These are phyloP conservation scores for Globisporangium spinosum DNA, from an alignment of 352 stramenopile genomes.

Conservation along the genomic window DNA sequence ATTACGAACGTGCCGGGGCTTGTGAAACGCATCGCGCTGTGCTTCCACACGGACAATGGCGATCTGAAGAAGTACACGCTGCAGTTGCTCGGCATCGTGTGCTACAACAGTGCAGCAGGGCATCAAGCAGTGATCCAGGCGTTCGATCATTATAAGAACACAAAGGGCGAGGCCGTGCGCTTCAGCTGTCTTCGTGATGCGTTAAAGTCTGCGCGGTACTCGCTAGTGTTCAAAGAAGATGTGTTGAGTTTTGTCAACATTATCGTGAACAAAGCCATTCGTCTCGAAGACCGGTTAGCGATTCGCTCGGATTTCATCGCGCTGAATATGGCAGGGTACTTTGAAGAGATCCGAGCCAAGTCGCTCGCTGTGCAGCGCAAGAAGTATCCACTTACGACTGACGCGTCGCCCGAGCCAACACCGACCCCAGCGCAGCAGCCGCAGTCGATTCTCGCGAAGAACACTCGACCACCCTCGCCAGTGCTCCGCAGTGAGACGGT, in stretches of 20 bases:
- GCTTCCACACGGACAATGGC: slow-evolving; percentile 82
- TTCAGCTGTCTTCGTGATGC: slow-evolving; percentile 82
- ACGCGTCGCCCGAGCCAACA: slow-evolving; percentile 18
- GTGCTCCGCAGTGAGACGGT: slow-evolving; percentile 13
- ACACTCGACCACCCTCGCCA: slow-evolving; percentile 8
- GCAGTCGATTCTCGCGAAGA: background rate
- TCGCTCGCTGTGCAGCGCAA: slow-evolving; percentile 72
- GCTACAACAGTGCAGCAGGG: slow-evolving; percentile 83
- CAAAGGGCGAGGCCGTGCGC: slow-evolving; percentile 72
- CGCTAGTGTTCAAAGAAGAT: slow-evolving; percentile 86
- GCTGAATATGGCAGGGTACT: slow-evolving; percentile 82
- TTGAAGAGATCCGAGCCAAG: slow-evolving; percentile 85
- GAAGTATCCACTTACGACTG: slow-evolving; percentile 49
- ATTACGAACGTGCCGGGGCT: slow-evolving; percentile 80
- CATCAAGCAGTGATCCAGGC: slow-evolving; percentile 77
- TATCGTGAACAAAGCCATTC: slow-evolving; percentile 87
- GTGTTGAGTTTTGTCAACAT: slow-evolving; percentile 89
- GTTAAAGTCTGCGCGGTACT: slow-evolving; percentile 79
- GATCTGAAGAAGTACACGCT: slow-evolving; percentile 83
- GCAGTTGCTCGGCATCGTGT: slow-evolving; percentile 79
- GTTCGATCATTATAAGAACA: slow-evolving; percentile 83
- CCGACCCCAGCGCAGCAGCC: background rate
- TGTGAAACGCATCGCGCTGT: slow-evolving; percentile 75
- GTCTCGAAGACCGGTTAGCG: slow-evolving; percentile 72
- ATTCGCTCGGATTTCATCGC: slow-evolving; percentile 85